A percentile compares a stretch with the other conserved stretches of the same genome.
phyloP scores from a whole-genome alignment of 345 rosid species.

The Toxicodendron radicans region DNA sequence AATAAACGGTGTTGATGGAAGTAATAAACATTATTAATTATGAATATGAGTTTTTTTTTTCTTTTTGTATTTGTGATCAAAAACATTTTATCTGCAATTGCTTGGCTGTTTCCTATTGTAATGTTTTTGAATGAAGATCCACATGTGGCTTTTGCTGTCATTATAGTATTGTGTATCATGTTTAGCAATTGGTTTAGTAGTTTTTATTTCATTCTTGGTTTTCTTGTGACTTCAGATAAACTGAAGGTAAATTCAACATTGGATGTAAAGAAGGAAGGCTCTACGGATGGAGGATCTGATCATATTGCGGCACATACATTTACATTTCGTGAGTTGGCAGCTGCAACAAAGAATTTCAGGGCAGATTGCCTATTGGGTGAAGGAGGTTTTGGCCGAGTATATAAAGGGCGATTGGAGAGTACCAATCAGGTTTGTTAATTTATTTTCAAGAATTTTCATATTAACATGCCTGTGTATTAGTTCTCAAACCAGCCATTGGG shows the following conservation, averaged over 20 bases:
- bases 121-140: not conserved
- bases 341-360: conserved; percentile 66
- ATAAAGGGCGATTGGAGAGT: conserved; percentile 64
- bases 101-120: conserved; percentile 4
- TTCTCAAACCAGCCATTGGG: not conserved
- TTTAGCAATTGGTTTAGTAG: no score
- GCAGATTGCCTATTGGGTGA: conserved; percentile 68
- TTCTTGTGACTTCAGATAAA: conserved; percentile 35
- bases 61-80: conserved; percentile 9
- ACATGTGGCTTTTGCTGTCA: conserved; percentile 14
- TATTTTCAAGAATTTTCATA: not conserved
- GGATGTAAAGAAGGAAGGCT: conserved; percentile 38
- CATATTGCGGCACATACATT: conserved; percentile 62
- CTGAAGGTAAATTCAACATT: conserved; percentile 30
- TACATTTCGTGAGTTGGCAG: conserved; percentile 67
- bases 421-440: conserved; percentile 49
- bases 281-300: conserved; percentile 51
- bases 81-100: conserved; percentile 6
- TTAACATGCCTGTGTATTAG: not conserved
- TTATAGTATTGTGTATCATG: not conserved
- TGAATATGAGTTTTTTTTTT: not conserved
- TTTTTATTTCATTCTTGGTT: conserved; percentile 16
- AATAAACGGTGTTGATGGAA: conserved; percentile 12
- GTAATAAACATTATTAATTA: not conserved
- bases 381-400: conserved; percentile 74